A percentile compares a stretch with the other conserved stretches of the same genome.
phyloP scores from a whole-genome alignment of 495 filamentous ascomycete genomes.

The Aspergillus leporis region DNA sequence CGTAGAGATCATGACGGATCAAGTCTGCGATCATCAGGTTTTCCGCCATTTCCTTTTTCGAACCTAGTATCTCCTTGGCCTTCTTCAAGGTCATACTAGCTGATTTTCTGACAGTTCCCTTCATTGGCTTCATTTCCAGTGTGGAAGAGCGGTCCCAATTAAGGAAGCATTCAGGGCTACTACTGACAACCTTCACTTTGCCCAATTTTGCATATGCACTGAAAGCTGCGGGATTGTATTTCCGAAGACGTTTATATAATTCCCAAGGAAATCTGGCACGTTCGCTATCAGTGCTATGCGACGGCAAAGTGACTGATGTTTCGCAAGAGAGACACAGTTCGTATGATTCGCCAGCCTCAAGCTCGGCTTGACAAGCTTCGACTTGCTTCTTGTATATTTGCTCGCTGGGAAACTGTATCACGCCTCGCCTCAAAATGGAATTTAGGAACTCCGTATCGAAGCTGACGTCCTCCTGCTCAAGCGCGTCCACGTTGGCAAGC shows the following conservation, averaged over 20 bases:
- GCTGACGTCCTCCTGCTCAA: constrained; percentile 6
- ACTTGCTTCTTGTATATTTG: constrained; percentile 64
- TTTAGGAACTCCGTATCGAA: constrained; percentile 29
- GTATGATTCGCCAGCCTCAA: constrained; percentile 83
- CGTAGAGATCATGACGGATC: constrained; percentile 86
- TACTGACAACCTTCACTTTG: constrained; percentile 68
- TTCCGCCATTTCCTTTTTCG: constrained; percentile 89
- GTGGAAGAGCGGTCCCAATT: constrained; percentile 58
- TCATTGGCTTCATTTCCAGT: constrained; percentile 73
- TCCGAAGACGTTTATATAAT: constrained; percentile 69
- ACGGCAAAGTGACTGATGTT: constrained; percentile 57
- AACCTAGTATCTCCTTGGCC: constrained; percentile 67
- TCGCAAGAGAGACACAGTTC: constrained; percentile 87
- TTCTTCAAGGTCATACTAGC: constrained; percentile 61
- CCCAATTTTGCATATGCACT: constrained; percentile 78
- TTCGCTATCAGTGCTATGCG: constrained; percentile 18
- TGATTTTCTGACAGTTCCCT: constrained; percentile 85
- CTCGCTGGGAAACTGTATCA: constrained; percentile 49
- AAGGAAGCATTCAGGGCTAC: constrained; percentile 92
- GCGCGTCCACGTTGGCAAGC: background rate
- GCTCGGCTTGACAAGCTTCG: constrained; percentile 64
- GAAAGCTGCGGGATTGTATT: constrained; percentile 82
- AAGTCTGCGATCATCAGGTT: constrained; percentile 99
- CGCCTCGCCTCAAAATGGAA: constrained; percentile 32
- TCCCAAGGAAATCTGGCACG: constrained; percentile 55